Conservation (phyloP, 306 rosid genomes). For the Lathyrus oleraceus region DNA sequence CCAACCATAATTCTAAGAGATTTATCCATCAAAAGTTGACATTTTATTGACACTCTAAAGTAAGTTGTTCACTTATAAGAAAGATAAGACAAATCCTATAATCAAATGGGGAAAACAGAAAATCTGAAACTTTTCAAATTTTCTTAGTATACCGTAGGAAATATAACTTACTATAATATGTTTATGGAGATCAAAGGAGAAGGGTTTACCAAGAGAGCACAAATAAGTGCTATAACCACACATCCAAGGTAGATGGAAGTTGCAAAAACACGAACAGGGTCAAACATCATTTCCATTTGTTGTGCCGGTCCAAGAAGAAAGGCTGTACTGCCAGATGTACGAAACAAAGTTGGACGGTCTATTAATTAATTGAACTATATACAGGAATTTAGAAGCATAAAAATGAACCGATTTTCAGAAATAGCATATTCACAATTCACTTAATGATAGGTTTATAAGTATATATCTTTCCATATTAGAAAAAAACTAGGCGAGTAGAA, state of each 20-base stretch:
- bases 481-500: neutral
- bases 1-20: too few relatives aligned
- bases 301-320: conserved; percentile 80
- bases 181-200: conserved; percentile 7
- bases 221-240: conserved; percentile 80
- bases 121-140: neutral
- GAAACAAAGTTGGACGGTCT: conserved; percentile 36
- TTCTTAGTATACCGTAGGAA: conserved; percentile 8
- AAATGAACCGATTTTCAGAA: neutral
- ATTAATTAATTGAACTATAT: conserved; percentile 21
- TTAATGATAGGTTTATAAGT: conserved; percentile 1
- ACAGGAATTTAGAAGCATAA: conserved; percentile 20
- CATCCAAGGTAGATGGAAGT: conserved; percentile 85
- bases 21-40: neutral
- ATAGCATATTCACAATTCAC: conserved; percentile 9
- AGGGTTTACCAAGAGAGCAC: conserved; percentile 79
- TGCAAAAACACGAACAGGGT: conserved; percentile 72
- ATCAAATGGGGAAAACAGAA: neutral
- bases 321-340: conserved; percentile 80
- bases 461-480: neutral
- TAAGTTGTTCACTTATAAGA: neutral
- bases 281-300: conserved; percentile 88
- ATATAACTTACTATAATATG: neutral
- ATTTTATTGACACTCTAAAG: neutral
- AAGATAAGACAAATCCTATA: neutral